Percentiles rank a stretch among this genome's conserved stretches.
phyloP scores from a whole-genome alignment of 306 rosid species.

The Glycine latifolia region DNA sequence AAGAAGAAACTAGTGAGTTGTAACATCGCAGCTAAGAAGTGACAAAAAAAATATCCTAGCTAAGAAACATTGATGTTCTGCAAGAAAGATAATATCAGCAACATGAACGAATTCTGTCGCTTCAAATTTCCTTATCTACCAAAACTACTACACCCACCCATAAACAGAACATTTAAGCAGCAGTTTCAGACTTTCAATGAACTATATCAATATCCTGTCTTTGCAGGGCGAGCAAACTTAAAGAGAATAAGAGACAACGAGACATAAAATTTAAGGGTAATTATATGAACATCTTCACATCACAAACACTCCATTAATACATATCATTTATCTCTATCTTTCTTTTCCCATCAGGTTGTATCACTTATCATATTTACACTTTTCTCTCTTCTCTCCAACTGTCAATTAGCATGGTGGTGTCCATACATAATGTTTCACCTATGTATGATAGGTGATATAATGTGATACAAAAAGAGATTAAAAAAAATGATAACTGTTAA shows the following conservation, averaged over 20 bases:
- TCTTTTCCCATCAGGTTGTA: neutral
- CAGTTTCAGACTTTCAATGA: neutral
- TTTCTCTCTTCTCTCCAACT: neutral
- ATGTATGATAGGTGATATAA: too few species aligned
- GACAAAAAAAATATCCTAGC: neutral
- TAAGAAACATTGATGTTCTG: slow-evolving; percentile 4
- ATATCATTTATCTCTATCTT: neutral
- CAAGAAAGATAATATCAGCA: slow-evolving; percentile 34
- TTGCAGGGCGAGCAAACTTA: neutral
- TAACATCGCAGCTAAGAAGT: slow-evolving; percentile 4
- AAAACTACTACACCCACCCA: slow-evolving; percentile 28
- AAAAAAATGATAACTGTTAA: too few species aligned
- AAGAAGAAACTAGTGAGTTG: slow-evolving; percentile 28
- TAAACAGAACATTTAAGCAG: slow-evolving; percentile 14
- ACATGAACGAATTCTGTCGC: neutral
- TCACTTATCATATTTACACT: neutral
- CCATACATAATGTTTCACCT: too few species aligned
- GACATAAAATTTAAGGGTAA: neutral
- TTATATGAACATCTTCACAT: neutral
- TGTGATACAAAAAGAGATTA: too few species aligned
- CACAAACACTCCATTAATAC: neutral
- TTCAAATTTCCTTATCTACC: slow-evolving; percentile 19
- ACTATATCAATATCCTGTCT: slow-evolving; percentile 23
- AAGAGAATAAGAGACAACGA: slow-evolving; percentile 9
- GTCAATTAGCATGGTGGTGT: neutral